Percentiles rank a stretch among this genome's conserved stretches.
These are phyloP conservation scores for Monosporozyma unispora DNA, from an alignment of 805 yeast species.

Conservation along the genomic window DNA sequence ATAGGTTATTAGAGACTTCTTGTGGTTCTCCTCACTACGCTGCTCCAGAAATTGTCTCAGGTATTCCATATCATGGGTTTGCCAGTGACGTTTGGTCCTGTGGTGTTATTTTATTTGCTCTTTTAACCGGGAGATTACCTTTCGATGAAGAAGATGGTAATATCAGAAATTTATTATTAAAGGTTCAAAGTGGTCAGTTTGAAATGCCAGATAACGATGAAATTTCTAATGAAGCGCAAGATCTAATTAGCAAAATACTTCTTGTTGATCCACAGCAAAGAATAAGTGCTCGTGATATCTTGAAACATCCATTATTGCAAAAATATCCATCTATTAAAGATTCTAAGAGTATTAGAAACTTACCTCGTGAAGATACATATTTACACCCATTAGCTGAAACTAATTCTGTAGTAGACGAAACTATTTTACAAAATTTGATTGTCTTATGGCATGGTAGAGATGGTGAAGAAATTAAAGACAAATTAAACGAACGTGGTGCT, in stretches of 20 bases:
- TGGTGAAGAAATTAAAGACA: constrained; percentile 41
- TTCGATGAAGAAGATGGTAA: constrained; percentile 83
- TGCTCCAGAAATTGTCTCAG: constrained; percentile 95
- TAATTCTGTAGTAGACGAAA: constrained; percentile 49
- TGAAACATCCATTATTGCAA: constrained; percentile 69
- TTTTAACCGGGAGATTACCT: constrained; percentile 90
- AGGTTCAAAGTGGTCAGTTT: constrained; percentile 86
- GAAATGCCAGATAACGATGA: constrained; percentile 71
- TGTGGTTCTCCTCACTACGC: constrained; percentile 99
- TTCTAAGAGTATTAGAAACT: constrained; percentile 29
- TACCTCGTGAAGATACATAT: constrained; percentile 34
- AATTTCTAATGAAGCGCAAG: constrained; percentile 76
- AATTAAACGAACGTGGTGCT: constrained; percentile 46
- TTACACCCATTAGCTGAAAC: constrained; percentile 31
- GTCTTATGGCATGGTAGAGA: constrained; percentile 77
- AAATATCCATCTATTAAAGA: constrained; percentile 48
- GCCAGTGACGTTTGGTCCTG: constrained; percentile 98
- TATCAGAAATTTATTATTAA: constrained; percentile 73
- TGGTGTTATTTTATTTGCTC: constrained; percentile 89
- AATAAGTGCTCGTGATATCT: constrained; percentile 67
- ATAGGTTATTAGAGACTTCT: constrained; percentile 78
- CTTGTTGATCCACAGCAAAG: constrained; percentile 73
- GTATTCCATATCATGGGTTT: constrained; percentile 90
- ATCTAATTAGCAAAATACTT: constrained; percentile 72
- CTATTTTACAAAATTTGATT: constrained; percentile 65